Conservation (phyloP, 305 asterid genomes). For the Lippia alba region DNA sequence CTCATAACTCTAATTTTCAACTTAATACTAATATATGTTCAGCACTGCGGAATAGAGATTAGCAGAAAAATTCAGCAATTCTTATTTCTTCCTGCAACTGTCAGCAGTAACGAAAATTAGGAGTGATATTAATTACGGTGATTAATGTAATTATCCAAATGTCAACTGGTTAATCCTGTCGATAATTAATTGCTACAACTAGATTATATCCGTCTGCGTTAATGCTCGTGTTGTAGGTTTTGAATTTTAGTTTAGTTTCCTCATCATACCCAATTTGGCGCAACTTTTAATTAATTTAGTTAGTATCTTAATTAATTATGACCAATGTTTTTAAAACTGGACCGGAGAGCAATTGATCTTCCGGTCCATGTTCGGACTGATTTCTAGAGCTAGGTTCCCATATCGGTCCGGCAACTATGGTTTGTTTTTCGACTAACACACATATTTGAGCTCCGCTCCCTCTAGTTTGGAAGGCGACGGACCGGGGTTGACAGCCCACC, state of each 20-base stretch:
- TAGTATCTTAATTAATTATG: no score
- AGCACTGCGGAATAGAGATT: neutral
- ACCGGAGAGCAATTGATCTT: neutral
- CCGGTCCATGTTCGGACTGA: no score
- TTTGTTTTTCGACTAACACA: no score
- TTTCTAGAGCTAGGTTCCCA: no score
- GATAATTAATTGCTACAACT: conserved; percentile 45
- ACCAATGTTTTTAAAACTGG: neutral
- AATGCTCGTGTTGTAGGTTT: conserved; percentile 24
- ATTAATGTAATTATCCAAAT: conserved; percentile 29
- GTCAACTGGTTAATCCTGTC: conserved; percentile 43
- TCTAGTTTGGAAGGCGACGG: conserved; percentile 8
- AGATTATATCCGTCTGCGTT: neutral
- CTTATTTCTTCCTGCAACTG: neutral
- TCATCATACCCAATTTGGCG: no score
- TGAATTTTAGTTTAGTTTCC: conserved; percentile 8
- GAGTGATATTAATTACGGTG: conserved; percentile 1
- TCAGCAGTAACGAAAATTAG: conserved; percentile 19
- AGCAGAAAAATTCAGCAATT: conserved; percentile 10
- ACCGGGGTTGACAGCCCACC: conserved; percentile 20
- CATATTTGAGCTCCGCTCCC: neutral
- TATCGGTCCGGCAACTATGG: no score
- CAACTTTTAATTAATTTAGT: no score
- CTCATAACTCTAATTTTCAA: neutral
- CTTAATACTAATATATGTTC: no score